Base-by-base conservation (phyloP, 2,329 filamentous ascomycete species). In the Harringtonia aguacate region DNA sequence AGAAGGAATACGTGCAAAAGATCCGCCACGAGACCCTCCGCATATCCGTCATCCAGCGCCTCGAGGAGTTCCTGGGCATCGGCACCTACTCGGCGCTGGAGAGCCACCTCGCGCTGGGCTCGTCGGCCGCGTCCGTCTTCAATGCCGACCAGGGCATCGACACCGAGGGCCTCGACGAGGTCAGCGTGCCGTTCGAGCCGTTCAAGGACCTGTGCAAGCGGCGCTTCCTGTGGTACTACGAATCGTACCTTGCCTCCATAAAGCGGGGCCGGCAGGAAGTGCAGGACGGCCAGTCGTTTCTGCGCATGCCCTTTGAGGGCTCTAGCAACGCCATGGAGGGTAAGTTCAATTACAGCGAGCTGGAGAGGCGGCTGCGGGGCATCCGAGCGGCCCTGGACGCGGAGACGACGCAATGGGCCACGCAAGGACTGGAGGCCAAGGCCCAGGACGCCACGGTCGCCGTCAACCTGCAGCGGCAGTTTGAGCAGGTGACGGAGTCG, bases 191-290 rank as follows among this genome's bases (percentile, higher is more conserved):
- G 0, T 94, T 87, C 60, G 84, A 94, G 52, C 86, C 88, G 0
- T 97, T 97, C 66, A 82, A 80, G 52, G 90, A 97, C 56, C 69
- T 95, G 6, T 86, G 84, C 70, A 97, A 97, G 63, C 80, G 84
- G 31, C 79, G 89, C 2, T 95, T 97, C 58, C 68, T 97, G 14
- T 97, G 92, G 92, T 97, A 97, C 64, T 94, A 86, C 60, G 84
- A 94, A 52, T 84, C 84, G 4, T 97, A 97, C 57, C 67, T 92
- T 20, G 67, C 73, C 4, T 74, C 82, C 2, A 80, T 94, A 41
- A 70, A 79, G 31, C 72, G 79, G 47, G 84, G 81, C 24, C 74
- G 70, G 53, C 61, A 67, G 22, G 77, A 85, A 52, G 75, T 81
- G 44, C 72, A 74, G 48, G 77, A 82, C 47, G 75, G 77, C 3